A percentile compares a stretch with the other conserved stretches of the same genome.
Conservation (phyloP, 2,329 filamentous ascomycete genomes). For the Karstenula rhodostoma region DNA sequence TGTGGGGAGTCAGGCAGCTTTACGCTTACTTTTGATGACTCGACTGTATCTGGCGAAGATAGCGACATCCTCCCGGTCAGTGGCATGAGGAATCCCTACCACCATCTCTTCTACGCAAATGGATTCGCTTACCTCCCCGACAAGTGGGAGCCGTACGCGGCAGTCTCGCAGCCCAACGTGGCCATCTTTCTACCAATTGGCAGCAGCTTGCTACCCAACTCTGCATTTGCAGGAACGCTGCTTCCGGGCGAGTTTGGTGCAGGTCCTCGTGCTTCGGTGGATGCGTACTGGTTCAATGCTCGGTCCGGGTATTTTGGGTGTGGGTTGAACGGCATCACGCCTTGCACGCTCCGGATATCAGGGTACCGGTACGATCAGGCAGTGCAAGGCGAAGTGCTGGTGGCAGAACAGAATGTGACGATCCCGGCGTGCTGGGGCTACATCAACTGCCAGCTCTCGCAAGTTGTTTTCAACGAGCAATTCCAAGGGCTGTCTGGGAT, state of each 20-base stretch:
- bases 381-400: constrained; percentile 46
- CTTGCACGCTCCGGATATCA: constrained; percentile 56
- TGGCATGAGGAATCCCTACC: constrained; percentile 57
- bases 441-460: constrained; percentile 54
- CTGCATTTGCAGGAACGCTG: constrained; percentile 42
- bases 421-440: constrained; percentile 53
- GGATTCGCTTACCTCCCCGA: constrained; percentile 60
- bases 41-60: constrained; percentile 28
- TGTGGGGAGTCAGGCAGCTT: constrained; percentile 59
- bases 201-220: constrained; percentile 34
- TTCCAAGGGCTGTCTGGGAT: constrained; percentile 56
- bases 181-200: constrained; percentile 57
- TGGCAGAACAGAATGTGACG: constrained; percentile 48
- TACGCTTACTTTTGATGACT: constrained; percentile 43
- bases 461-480: constrained; percentile 51
- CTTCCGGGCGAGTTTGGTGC: constrained; percentile 58
- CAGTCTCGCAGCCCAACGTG: constrained; percentile 56
- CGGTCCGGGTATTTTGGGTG: constrained; percentile 58
- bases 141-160: constrained; percentile 54
- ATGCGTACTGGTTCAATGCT: constrained; percentile 62
- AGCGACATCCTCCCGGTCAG: constrained; percentile 49
- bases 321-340: constrained; percentile 49
- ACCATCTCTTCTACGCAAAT: constrained; percentile 60
- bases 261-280: constrained; percentile 52
- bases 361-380: constrained; percentile 54